Conservation (phyloP, 1,284 basidiomycete genomes). For the Puccinia novopanici region DNA sequence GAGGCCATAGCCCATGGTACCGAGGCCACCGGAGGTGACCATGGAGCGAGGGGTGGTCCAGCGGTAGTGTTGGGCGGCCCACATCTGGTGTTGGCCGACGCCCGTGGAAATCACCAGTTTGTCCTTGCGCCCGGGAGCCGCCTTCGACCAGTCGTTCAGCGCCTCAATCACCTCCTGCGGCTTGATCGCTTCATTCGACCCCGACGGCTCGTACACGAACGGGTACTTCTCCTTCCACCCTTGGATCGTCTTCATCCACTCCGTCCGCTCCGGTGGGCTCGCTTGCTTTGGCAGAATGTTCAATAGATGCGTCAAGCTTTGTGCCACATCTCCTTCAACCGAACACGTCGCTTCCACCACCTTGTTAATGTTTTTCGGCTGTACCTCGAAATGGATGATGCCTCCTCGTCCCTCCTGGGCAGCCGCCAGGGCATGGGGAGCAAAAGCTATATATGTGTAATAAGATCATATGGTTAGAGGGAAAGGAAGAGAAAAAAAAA, state of each 20-base stretch:
- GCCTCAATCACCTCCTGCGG: constrained; percentile 96
- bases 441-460: constrained; percentile 71
- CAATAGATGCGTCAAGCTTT: constrained; percentile 78
- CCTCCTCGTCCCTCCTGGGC: constrained; percentile 88
- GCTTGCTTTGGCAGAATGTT: constrained; percentile 70
- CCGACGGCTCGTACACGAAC: constrained; percentile 69
- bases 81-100: constrained; percentile 99
- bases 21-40: constrained; percentile 95
- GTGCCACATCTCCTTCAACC: constrained; percentile 86
- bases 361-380: constrained; percentile 99
- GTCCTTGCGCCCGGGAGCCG: constrained; percentile 71
- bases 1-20: constrained; percentile 92
- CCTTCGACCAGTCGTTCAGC: constrained; percentile 70
- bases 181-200: constrained; percentile 69
- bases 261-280: constrained; percentile 63
- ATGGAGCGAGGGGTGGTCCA: constrained; percentile 85
- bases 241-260: constrained; percentile 81
- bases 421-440: constrained; percentile 83
- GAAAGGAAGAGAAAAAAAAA: constrained; percentile 70
- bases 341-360: constrained; percentile 93
- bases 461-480: too few relatives aligned
- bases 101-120: constrained; percentile 87
- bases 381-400: constrained; percentile 98
- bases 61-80: constrained; percentile 91
- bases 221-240: constrained; percentile 86